Evolutionary conservation across 176 grass and related monocot species (phyloP), one percentile per base, ranked within the genome.

Genomic region (Chloris gayana): DNA sequence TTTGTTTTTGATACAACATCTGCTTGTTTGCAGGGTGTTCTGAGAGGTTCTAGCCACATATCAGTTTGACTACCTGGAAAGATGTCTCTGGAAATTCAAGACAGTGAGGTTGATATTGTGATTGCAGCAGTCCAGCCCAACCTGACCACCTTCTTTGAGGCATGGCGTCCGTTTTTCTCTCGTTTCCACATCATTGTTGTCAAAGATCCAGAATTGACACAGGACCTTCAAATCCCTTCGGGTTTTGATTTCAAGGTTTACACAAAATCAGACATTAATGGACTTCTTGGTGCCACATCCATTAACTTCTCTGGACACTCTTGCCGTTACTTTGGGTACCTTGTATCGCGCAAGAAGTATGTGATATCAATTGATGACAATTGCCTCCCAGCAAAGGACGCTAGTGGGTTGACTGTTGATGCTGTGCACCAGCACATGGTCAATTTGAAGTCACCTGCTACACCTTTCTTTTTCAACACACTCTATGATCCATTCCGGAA

Each of bases 391-490:
- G 88, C 88, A 0, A 99, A 91, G 83, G 92, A 95, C 86, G 64
- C 65, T 46, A 41, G 72, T 4, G 96, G 92, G 34, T 39, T 49
- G 63, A 79, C 86, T 56, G 83, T 91, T 31, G 83, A 99, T 83
- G 90, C 90, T 50, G 90, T 99, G 18, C 51, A 81, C 41, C 96
- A 99, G 69, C 96, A 95, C 73, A 88, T 95, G 81, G 58, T 51
- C 59, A 99, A 99, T 80, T 61, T 99, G 19, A 80, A 86, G 69
- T 91, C 88, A 29, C 96, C 96, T 4, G 93, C 91, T 22, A 97
- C 93, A 0, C 91, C 93, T 58, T 93, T 93, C 80, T 97, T 97
- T 76, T 97, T 97, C 91, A 97, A 97, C 86, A 97, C 93, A 4
- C 85, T 97, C 10, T 97, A 97, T 34, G 93, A 99, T 59, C 96